These are phyloP conservation scores for Caryopteris hybrid DNA, from an alignment of 305 asterid genomes.

Conservation along the genomic window DNA sequence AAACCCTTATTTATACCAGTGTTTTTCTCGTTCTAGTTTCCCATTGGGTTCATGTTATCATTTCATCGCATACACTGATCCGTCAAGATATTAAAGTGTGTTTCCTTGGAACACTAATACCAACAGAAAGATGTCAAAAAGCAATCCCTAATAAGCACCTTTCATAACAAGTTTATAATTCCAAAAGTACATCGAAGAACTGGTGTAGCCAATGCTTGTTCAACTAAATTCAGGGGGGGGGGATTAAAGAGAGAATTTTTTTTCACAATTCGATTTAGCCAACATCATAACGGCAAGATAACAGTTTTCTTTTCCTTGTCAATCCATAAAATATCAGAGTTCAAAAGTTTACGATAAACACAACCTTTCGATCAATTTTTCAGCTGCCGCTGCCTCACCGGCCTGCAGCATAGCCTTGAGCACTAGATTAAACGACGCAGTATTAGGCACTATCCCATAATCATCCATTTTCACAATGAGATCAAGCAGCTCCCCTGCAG, in stretches of 20 bases:
- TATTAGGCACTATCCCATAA: conserved; percentile 53
- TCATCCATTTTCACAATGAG: conserved; percentile 55
- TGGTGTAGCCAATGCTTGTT: neutral
- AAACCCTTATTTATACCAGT: neutral
- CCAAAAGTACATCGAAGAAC: neutral
- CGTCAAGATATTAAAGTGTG: neutral
- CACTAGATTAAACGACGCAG: conserved; percentile 75
- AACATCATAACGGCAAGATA: neutral
- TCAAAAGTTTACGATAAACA: neutral
- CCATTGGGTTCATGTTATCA: neutral
- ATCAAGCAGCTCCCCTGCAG: conserved; percentile 53
- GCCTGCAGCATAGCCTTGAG: conserved; percentile 71
- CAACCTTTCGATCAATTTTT: conserved; percentile 70
- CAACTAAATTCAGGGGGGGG: neutral
- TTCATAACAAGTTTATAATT: neutral
- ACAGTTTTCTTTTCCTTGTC: too few species aligned
- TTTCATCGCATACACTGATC: neutral
- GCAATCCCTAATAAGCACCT: neutral
- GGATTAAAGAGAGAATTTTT: too few species aligned
- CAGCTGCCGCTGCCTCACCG: conserved; percentile 57
- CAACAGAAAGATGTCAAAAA: neutral
- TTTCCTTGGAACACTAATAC: neutral
- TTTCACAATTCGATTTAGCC: neutral
- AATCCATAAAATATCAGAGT: too few species aligned
- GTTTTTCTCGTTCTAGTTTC: neutral